Conservation (phyloP, 2,329 filamentous ascomycete genomes). For the Claviceps sp. region DNA sequence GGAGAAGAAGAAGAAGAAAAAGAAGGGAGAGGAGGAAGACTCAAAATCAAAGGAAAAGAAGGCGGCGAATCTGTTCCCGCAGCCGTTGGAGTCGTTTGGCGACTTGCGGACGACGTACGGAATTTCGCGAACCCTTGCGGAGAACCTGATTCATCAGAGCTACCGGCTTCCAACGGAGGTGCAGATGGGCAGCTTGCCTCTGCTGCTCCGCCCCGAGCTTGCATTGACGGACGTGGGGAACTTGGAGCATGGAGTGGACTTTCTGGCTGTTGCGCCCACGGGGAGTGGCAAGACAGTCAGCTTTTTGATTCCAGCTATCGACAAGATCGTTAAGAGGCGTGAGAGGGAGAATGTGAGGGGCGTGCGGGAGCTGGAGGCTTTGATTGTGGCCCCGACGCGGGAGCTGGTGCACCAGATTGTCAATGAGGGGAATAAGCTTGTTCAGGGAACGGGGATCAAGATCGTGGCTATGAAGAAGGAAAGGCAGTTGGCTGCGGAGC, state of each 20-base stretch:
- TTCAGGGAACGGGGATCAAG: slow-evolving; percentile 61
- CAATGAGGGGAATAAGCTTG: slow-evolving; percentile 75
- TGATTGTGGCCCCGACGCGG: slow-evolving; percentile 67
- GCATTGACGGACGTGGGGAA: slow-evolving; percentile 29
- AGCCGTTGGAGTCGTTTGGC: slow-evolving; percentile 64
- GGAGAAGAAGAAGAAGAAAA: slow-evolving; percentile 38
- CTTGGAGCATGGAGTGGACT: slow-evolving; percentile 42
- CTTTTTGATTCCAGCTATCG: slow-evolving; percentile 78
- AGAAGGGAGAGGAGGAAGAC: slow-evolving; percentile 7
- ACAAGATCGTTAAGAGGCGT: slow-evolving; percentile 51
- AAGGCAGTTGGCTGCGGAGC: slow-evolving; percentile 50
- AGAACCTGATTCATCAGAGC: slow-evolving; percentile 73
- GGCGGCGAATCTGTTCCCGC: slow-evolving; percentile 57
- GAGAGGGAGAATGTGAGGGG: slow-evolving; percentile 27
- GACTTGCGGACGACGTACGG: slow-evolving; percentile 58
- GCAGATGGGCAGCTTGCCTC: slow-evolving; percentile 72
- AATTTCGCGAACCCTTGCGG: slow-evolving; percentile 59
- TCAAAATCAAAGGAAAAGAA: slow-evolving; percentile 35
- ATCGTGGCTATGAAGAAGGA: slow-evolving; percentile 76
- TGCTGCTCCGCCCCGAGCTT: slow-evolving; percentile 50
- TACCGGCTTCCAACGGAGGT: slow-evolving; percentile 88
- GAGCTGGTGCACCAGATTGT: slow-evolving; percentile 70
- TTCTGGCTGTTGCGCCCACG: slow-evolving; percentile 82
- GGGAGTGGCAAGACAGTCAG: slow-evolving; percentile 94
- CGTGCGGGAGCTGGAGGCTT: slow-evolving; percentile 43